Evolutionary conservation across 1,139 yeast species (phyloP).

Genomic region (Yamadazyma triangularis): DNA sequence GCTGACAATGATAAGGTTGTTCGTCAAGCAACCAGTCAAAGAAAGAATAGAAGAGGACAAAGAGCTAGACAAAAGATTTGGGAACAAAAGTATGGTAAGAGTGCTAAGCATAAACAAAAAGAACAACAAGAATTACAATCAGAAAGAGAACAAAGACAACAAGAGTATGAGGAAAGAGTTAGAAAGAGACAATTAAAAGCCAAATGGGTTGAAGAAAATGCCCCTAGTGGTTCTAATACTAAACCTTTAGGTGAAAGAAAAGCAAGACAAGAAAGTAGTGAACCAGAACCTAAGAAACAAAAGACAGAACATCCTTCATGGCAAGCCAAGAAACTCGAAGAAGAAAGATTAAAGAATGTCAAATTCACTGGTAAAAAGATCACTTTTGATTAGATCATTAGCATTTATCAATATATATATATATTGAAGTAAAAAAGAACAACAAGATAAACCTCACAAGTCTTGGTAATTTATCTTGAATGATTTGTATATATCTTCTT

Average conservation of each 20-base stretch:
- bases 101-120: conserved; percentile 78
- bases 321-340: conserved; percentile 78
- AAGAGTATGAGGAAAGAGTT: conserved; percentile 70
- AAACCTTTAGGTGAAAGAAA: conserved; percentile 39
- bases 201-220: conserved; percentile 23
- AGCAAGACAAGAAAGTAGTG: conserved; percentile 4
- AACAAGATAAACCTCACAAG: too few relatives aligned
- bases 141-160: conserved; percentile 56
- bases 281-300: conserved; percentile 1
- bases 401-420: too few relatives aligned
- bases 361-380: conserved; percentile 84
- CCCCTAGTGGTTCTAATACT: conserved; percentile 34
- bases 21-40: conserved; percentile 44
- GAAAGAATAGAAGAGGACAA: conserved; percentile 94
- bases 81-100: conserved; percentile 82
- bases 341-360: conserved; percentile 58
- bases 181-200: conserved; percentile 59
- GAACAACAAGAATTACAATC: conserved; percentile 50
- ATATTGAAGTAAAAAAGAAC: too few relatives aligned
- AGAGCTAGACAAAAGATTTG: conserved; percentile 94
- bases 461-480: conserved; percentile 29
- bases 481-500: conserved; percentile 22
- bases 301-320: conserved; percentile 76
- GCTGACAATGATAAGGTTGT: conserved; percentile 59
- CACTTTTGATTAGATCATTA: conserved; percentile 48